Conservation (phyloP, 345 rosid genomes). For the Ceriops tagal region DNA sequence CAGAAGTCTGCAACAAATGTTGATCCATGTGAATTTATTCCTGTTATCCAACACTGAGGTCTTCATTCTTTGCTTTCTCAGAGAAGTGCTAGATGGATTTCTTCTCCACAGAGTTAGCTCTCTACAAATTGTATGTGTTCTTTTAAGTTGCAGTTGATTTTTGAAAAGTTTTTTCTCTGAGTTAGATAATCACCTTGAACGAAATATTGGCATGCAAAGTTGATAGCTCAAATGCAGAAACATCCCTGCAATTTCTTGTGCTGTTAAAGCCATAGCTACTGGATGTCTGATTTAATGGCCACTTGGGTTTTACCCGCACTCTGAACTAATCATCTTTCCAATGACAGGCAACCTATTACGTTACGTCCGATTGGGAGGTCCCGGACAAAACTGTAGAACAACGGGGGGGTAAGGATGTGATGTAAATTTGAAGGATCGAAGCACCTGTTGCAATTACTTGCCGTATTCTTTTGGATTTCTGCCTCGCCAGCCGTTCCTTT, state of each 20-base stretch:
- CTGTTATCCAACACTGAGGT: background rate
- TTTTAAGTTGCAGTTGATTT: background rate
- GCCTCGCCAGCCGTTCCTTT: no score
- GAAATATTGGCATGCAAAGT: no score
- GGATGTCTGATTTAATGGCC: no score
- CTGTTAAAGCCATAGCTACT: no score
- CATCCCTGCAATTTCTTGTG: no score
- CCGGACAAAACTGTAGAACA: constrained; percentile 31
- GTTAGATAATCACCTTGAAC: no score
- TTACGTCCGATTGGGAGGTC: constrained; percentile 44
- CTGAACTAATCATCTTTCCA: background rate
- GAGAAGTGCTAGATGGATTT: constrained; percentile 56
- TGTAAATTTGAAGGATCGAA: constrained; percentile 25
- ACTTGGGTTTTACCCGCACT: no score
- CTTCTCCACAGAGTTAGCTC: constrained; percentile 69
- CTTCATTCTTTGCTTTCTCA: constrained; percentile 20
- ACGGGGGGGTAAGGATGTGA: constrained; percentile 41
- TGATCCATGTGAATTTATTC: background rate
- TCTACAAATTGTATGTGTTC: constrained; percentile 54
- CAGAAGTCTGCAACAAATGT: background rate
- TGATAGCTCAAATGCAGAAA: no score
- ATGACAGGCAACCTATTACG: constrained; percentile 53
- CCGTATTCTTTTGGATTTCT: no score
- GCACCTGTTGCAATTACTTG: no score
- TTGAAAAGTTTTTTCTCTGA: background rate